Conservation (phyloP, 495 filamentous ascomycete species). For the Glarea lozoyensis region DNA sequence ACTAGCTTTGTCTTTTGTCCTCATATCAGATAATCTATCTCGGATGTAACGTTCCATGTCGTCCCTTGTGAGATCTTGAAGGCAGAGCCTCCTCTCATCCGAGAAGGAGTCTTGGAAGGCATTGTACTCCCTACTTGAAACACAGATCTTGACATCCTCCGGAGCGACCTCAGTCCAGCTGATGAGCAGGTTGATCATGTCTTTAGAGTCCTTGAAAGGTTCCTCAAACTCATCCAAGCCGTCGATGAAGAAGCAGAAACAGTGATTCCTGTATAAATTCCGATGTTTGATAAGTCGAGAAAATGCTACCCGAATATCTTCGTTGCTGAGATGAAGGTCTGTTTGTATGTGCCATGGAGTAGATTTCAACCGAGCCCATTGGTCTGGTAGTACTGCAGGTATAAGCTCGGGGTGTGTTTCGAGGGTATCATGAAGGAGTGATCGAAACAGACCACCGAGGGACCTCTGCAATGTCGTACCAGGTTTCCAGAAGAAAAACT, state of each 20-base stretch:
- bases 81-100: neutral
- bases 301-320: neutral
- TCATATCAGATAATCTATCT: neutral
- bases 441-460: conserved; percentile 28
- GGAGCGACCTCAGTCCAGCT: neutral
- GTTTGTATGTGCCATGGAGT: neutral
- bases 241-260: conserved; percentile 21
- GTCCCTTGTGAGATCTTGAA: neutral
- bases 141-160: neutral
- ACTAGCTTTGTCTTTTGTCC: neutral
- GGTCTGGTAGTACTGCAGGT: neutral
- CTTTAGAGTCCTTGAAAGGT: conserved; percentile 9
- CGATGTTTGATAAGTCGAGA: neutral
- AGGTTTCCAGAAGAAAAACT: conserved; percentile 31
- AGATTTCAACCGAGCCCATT: neutral
- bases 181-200: neutral
- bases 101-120: neutral
- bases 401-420: conserved; percentile 2
- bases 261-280: neutral
- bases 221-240: conserved; percentile 26
- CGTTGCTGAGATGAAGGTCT: neutral
- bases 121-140: neutral
- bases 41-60: neutral
- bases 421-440: conserved; percentile 30
- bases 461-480: conserved; percentile 30